A percentile compares a stretch with the other conserved stretches of the same genome.
phyloP scores from a whole-genome alignment of 306 rosid genomes.

The Datisca glomerata region DNA sequence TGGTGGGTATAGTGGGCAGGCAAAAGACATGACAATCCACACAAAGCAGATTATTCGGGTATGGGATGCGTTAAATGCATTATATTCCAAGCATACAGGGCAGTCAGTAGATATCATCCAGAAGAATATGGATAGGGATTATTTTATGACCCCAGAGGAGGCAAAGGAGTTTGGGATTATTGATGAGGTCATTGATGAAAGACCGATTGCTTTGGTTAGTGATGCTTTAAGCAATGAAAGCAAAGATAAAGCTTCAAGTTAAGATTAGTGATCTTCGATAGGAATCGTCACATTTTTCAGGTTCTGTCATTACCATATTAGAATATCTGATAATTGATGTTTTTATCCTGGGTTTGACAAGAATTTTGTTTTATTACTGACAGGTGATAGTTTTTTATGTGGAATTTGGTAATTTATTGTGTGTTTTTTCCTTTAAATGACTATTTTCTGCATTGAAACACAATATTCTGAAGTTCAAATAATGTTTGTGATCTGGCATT shows the following conservation, averaged over 20 bases:
- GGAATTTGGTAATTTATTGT: no score
- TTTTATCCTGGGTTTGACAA: background rate
- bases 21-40: conserved; percentile 79
- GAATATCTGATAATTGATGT: background rate
- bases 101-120: conserved; percentile 44
- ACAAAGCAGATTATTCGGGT: conserved; percentile 81
- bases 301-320: conserved; percentile 1
- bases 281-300: background rate
- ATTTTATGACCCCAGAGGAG: conserved; percentile 77
- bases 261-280: background rate
- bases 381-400: no score
- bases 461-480: no score
- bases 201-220: conserved; percentile 74
- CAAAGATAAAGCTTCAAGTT: conserved; percentile 38
- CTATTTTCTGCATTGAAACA: no score
- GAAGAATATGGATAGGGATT: conserved; percentile 82
- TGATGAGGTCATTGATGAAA: conserved; percentile 87
- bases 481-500: no score
- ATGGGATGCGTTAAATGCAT: conserved; percentile 67
- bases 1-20: conserved; percentile 94
- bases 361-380: background rate
- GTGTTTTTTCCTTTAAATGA: no score
- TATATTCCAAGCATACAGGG: conserved; percentile 72
- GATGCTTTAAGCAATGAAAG: conserved; percentile 64
- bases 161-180: conserved; percentile 87